Percentiles rank a stretch among this genome's conserved stretches.
phyloP scores from a whole-genome alignment of 1,284 basidiomycete genomes.

The Neolentinus lepideus region DNA sequence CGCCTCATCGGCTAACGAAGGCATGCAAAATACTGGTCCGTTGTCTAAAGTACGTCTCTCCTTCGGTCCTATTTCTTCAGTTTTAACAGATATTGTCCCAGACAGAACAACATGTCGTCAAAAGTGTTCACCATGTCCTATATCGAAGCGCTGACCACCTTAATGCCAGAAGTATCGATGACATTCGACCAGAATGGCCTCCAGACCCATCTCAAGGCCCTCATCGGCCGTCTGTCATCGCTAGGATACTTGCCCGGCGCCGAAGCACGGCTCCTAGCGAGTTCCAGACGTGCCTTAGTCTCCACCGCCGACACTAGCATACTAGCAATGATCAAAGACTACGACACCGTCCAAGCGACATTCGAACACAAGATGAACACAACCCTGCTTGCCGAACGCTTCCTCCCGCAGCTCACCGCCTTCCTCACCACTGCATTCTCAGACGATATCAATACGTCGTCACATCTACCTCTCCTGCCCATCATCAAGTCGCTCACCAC shows the following conservation, averaged over 20 bases:
- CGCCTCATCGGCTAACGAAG: neutral
- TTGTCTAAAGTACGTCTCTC: neutral
- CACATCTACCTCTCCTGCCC: neutral
- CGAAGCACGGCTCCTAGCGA: neutral
- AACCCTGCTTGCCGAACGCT: neutral
- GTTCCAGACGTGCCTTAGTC: neutral
- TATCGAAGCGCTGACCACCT: neutral
- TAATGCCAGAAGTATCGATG: neutral
- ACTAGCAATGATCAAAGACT: neutral
- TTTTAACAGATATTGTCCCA: neutral
- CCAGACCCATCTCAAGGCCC: neutral
- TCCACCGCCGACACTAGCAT: neutral
- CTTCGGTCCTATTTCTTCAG: neutral
- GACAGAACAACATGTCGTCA: neutral
- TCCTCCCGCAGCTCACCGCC: neutral
- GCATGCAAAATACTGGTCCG: neutral
- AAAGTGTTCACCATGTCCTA: neutral
- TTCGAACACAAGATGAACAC: neutral
- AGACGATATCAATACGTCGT: neutral
- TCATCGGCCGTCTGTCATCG: neutral
- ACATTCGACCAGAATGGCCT: neutral
- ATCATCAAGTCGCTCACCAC: neutral
- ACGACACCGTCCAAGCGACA: neutral
- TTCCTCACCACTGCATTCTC: neutral
- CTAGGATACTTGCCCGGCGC: neutral